Evolutionary conservation across 2,329 filamentous ascomycete species (phyloP), one percentile per base, ranked within the genome.

Genomic region (Alternaria ventricosa): DNA sequence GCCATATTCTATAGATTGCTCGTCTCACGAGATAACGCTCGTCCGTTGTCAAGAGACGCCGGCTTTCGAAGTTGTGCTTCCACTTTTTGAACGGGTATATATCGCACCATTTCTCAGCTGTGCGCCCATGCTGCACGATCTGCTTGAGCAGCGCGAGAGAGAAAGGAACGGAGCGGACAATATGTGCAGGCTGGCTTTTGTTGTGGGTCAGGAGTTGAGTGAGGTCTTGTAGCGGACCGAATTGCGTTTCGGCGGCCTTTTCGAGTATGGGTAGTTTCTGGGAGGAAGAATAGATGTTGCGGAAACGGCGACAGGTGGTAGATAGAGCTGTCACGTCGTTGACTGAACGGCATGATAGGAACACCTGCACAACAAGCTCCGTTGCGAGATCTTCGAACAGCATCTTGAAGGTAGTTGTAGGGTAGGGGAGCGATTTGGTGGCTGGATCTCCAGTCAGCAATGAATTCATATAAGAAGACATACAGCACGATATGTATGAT

Each of bases 81-180:
- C 88, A 90, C 74, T 88, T 88, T 77, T 88, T 88, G 72, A 86
- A 82, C 0, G 87, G 87, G 70, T 89, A 90, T n/a, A 89, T 83
- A n/a, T 83, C 81, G 70, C 86, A 85, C 84, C 87, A 89, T 69
- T 84, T 84, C 70, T 83, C 82, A 5, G 87, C 88, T 2, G 88
- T 80, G 13, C 82, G 80, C 45, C 88, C 88, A 18, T 86, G 80
- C 46, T 82, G 79, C 23, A 88, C 78, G 46, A 88, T 80, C 67
- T 89, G 87, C 63, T 83, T 81, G 41, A 90, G 79, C 6, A 90
- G 78, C 2, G 86, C 82, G 55, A 85, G 78, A 1, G 86, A 88
- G 57, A 88, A 80, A 2, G 86, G 84, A 0, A 85, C 85, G 18
- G 78, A 73, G 54, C 87, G 86, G 47, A 81, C 77, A 33, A 86